phyloP scores from a whole-genome alignment of 2,329 filamentous ascomycete genomes.

The Exophiala mesophila region DNA sequence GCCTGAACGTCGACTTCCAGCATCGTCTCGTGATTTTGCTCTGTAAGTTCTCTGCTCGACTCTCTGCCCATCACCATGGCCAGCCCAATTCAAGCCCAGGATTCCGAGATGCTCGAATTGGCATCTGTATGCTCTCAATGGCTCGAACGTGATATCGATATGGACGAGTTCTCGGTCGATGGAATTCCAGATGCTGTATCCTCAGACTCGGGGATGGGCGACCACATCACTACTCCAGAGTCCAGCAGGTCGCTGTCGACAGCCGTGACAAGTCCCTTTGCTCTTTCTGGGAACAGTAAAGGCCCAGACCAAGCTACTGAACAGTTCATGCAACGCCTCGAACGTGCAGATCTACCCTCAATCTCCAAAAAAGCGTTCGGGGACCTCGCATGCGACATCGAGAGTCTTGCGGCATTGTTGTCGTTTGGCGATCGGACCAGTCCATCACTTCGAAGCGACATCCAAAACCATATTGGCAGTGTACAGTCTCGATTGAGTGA shows the following conservation, averaged over 20 bases:
- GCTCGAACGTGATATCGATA: constrained; percentile 23
- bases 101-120: not conserved
- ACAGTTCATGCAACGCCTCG: constrained; percentile 8
- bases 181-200: constrained; percentile 15
- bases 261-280: constrained; percentile 17
- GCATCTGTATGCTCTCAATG: not conserved
- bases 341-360: constrained; percentile 13
- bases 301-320: not conserved
- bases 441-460: not conserved
- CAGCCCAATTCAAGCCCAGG: not conserved
- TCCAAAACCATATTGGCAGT: constrained; percentile 6
- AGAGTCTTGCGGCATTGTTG: constrained; percentile 8
- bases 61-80: too few species aligned
- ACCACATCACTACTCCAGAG: constrained; percentile 11
- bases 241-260: constrained; percentile 13
- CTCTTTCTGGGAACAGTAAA: not conserved
- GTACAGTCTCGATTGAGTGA: constrained; percentile 4
- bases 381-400: constrained; percentile 11
- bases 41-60: too few species aligned
- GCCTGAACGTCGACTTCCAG: too few species aligned
- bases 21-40: too few species aligned
- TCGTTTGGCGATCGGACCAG: not conserved
- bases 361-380: constrained; percentile 8
- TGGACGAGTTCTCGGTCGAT: constrained; percentile 9
- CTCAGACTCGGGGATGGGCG: constrained; percentile 15